phyloP scores from a whole-genome alignment of 2,329 filamentous ascomycete species.

The Exophiala viscosa region DNA sequence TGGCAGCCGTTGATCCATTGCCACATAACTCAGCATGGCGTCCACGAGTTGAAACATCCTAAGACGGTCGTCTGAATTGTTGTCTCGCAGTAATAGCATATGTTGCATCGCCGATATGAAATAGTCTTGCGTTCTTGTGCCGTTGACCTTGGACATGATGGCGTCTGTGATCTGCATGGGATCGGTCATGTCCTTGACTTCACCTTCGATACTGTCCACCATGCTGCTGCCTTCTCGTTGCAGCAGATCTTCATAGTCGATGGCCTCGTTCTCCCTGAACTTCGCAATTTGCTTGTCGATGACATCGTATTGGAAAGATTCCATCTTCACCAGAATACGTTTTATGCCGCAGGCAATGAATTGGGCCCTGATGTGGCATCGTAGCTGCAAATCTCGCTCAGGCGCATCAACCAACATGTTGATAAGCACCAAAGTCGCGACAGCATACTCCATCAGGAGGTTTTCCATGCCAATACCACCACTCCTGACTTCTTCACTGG shows the following conservation, averaged over 20 bases:
- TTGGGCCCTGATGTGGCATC: constrained; percentile 91
- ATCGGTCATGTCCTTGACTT: constrained; percentile 87
- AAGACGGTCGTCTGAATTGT: constrained; percentile 84
- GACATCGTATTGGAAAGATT: constrained; percentile 94
- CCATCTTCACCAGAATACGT: constrained; percentile 93
- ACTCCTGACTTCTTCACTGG: constrained; percentile 91
- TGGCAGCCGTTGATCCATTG: constrained; percentile 91
- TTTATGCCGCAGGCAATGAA: constrained; percentile 95
- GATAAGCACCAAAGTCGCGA: constrained; percentile 88
- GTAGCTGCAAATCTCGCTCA: constrained; percentile 80
- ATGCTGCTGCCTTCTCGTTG: constrained; percentile 87
- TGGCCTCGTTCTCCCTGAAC: constrained; percentile 89
- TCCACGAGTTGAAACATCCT: constrained; percentile 98
- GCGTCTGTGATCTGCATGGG: constrained; percentile 91
- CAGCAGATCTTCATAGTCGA: constrained; percentile 96
- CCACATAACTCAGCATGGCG: constrained; percentile 97
- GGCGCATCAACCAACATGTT: constrained; percentile 96
- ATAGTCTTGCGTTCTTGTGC: constrained; percentile 86
- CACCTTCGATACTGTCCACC: constrained; percentile 79
- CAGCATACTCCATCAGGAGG: constrained; percentile 96
- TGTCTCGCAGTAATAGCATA: constrained; percentile 85
- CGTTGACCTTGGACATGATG: constrained; percentile 78
- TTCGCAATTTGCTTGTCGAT: constrained; percentile 97
- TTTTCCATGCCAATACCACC: constrained; percentile 99
- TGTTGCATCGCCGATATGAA: constrained; percentile 95